Base-by-base conservation (phyloP, 345 rosid species). In the Populus nigra region DNA sequence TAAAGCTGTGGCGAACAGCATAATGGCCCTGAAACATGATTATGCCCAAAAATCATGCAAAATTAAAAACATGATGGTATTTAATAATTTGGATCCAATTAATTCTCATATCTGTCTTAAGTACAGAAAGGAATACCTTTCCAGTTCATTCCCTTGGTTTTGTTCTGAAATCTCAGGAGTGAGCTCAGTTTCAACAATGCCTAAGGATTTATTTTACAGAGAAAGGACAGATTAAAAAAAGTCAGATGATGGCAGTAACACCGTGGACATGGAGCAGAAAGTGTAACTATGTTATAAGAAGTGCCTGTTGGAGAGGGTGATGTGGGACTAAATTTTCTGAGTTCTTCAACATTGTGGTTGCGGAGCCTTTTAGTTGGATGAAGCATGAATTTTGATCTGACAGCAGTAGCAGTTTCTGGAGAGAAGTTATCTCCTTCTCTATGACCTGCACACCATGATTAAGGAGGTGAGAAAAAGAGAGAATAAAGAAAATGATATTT, bases 121-220 rank as follows among this genome's bases (percentile, higher is more conserved):
- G 65, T 72, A 78, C 25, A 67, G 41, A 75, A 69, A 81, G 31
- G 80, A 69, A 80, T 77, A 94, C 98, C 98, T 96, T 78, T 88
- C 86, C 85, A 87, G 79, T 69, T 91, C 99, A 82, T 88, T 91
- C 83, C 84, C 91, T 78, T 83, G 87, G 69, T 75, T 84, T 81
- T 78, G 84, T 80, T 87, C 92, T 65, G 84, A 78, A 72, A 81
- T 78, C 80, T 83, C 92, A 81, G 75, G 83, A 53, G 49, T 82
- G 90, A 83, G 86, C n/a, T 85, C 86, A 76, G 80, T 83, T 81
- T 81, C 88, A 77, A 71, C 77, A 67, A 69, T 76, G 73, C 86
- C 98, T 87, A 84, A 69, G 17, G 65, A 27, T 68, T 73, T 78
- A 70, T 39, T 47, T 72, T 59, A 76, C 71, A 79, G 45, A 81